phyloP scores from a whole-genome alignment of 208 protist species.

The Polymyxa betae region DNA sequence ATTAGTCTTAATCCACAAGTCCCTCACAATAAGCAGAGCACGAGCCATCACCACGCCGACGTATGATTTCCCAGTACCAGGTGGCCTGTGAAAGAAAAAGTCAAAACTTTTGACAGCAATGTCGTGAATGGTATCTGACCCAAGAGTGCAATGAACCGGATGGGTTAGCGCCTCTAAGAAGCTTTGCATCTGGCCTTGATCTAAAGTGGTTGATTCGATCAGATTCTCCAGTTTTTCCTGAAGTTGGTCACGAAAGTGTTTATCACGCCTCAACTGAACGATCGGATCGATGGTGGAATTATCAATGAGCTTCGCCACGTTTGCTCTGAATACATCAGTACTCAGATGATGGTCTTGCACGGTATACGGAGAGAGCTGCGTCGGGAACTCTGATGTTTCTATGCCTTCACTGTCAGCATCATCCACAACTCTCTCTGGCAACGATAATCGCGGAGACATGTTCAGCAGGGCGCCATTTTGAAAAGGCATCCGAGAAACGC shows the following conservation, averaged over 20 bases:
- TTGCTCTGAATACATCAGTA: not conserved
- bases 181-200: slow-evolving; percentile 1
- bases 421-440: too few relatives aligned
- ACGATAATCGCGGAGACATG: not conserved
- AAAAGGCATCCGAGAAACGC: slow-evolving; percentile 3
- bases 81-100: not conserved
- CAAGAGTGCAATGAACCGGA: slow-evolving; percentile 45
- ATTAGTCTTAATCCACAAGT: slow-evolving; percentile 47
- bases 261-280: not conserved
- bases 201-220: not conserved
- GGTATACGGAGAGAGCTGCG: not conserved
- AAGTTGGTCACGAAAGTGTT: not conserved
- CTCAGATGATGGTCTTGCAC: not conserved
- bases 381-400: not conserved
- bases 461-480: slow-evolving; percentile 30
- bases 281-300: not conserved
- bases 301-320: slow-evolving; percentile 34
- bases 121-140: not conserved
- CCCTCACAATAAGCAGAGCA: not conserved
- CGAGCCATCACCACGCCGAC: slow-evolving; percentile 38
- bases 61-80: slow-evolving; percentile 52
- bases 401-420: not conserved
- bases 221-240: slow-evolving; percentile 35
- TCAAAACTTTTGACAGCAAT: not conserved
- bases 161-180: not conserved